Evolutionary conservation across 768 basidiomycete genomes (phyloP).

Genomic region (Suillus spraguei): DNA sequence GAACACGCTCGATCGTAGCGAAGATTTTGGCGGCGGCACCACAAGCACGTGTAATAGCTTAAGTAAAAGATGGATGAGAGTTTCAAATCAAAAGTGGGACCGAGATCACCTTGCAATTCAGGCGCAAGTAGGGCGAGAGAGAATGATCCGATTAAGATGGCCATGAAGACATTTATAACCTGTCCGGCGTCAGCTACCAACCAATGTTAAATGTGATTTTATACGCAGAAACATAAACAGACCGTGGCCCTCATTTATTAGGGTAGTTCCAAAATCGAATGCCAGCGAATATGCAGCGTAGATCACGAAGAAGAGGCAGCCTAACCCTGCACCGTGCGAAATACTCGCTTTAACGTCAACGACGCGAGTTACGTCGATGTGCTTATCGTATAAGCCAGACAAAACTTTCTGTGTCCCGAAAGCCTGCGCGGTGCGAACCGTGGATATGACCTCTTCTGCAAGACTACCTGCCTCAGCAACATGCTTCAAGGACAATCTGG

Average conservation of each 20-base stretch:
- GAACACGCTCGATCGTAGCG: conserved; percentile 56
- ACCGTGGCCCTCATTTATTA: conserved; percentile 40
- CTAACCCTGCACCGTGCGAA: conserved; percentile 39
- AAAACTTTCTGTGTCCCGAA: conserved; percentile 53
- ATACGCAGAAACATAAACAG: conserved; percentile 10
- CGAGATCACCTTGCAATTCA: conserved; percentile 42
- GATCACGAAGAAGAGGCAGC: conserved; percentile 52
- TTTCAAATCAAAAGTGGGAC: neutral
- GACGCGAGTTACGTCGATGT: conserved; percentile 37
- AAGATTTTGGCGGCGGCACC: conserved; percentile 61
- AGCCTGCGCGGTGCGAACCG: conserved; percentile 57
- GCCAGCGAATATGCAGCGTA: conserved; percentile 41
- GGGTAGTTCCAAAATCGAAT: conserved; percentile 54
- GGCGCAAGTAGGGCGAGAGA: conserved; percentile 55
- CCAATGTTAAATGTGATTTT: neutral
- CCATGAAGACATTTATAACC: conserved; percentile 54
- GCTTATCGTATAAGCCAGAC: conserved; percentile 44
- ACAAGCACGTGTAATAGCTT: conserved; percentile 48
- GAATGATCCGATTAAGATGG: conserved; percentile 59
- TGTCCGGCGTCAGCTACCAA: conserved; percentile 40
- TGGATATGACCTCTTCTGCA: conserved; percentile 61
- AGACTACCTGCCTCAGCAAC: conserved; percentile 51
- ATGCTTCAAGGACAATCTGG: conserved; percentile 43
- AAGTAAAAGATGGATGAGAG: neutral
- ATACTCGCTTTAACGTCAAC: conserved; percentile 39